These are phyloP conservation scores for Didymella sp. DNA, from an alignment of 2,329 filamentous ascomycete genomes.

Conservation along the genomic window DNA sequence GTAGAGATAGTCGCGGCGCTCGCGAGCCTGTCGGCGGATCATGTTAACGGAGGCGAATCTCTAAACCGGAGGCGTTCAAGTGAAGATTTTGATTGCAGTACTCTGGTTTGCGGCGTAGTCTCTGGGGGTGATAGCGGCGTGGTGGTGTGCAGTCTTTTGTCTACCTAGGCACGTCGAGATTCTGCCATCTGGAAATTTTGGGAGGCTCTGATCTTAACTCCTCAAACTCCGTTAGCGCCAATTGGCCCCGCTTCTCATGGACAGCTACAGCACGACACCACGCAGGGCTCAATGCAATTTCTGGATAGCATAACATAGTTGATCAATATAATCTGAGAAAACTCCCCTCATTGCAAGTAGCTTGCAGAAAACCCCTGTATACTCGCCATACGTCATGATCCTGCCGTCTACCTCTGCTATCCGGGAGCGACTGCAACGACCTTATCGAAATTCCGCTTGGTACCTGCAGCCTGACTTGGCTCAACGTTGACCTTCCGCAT, in stretches of 20 bases:
- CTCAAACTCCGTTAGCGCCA: background rate
- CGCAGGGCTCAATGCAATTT: too few relatives aligned
- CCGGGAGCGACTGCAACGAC: background rate
- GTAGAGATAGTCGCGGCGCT: constrained; percentile 81
- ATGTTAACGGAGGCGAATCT: constrained; percentile 11
- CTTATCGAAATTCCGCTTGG: background rate
- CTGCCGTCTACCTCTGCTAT: background rate
- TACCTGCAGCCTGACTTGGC: constrained; percentile 10
- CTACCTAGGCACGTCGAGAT: background rate
- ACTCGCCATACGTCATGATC: background rate
- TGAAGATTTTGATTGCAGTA: background rate
- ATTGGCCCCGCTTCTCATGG: background rate
- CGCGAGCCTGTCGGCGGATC: constrained; percentile 68
- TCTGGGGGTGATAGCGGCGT: background rate
- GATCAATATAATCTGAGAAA: too few relatives aligned
- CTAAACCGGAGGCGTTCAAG: background rate
- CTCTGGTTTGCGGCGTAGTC: background rate
- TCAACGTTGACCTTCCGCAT: constrained; percentile 10
- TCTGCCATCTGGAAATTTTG: background rate
- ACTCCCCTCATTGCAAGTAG: too few relatives aligned
- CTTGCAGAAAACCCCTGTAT: too few relatives aligned
- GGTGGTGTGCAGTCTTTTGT: background rate
- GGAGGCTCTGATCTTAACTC: background rate
- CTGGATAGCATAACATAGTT: too few relatives aligned
- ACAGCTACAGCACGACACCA: background rate